Base-by-base conservation (phyloP, 257 asterid species). In the Ehretia macrophylla region DNA sequence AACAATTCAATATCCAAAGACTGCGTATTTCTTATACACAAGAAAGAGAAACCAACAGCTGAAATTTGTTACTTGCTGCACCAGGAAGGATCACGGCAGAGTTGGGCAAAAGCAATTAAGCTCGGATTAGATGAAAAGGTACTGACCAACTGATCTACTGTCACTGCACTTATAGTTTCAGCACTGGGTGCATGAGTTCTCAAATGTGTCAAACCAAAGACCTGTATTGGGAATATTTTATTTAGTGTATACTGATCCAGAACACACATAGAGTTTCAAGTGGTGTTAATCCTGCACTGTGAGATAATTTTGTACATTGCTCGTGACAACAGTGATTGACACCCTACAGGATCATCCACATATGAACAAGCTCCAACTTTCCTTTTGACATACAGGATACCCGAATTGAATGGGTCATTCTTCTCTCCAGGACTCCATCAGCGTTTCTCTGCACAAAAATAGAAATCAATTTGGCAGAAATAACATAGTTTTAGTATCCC, bases 311-410 rank as follows among this genome's bases (percentile, higher is more conserved):
- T 92, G 80, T 92, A 96, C 86, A 92, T 88, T 55, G 99, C 90
- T 68, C 96, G 85, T 68, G 97, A 92, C 56, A 92, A 73, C 73
- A 92, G 72, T 37, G 99, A 92, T 70, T 86, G 99, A 70, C 96
- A 84, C 74, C 99, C 99, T 45, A 83, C 81, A 39, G 96, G 99
- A 76, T 92, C 99, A 77, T 92, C 97, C 39, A 82, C 95, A 73
- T 92, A 92, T 42, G 97, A 86, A 71, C 97, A 86, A 17, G 95
- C 93, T 68, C 97, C 99, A 50, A 92, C 91, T 81, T 92, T 92
- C 72, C 99, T 87, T 69, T 92, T 88, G 77, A 88, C 88, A 58
- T 84, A 88, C 39, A 92, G 75, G 38, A 86, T 81, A 67, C 99
- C 99, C 51, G 95, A 88, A 75, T 82, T 86, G 66, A 92, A 90